These are phyloP conservation scores for Zoysia matrella DNA, from an alignment of 202 grass and related monocot species.

Conservation along the genomic window DNA sequence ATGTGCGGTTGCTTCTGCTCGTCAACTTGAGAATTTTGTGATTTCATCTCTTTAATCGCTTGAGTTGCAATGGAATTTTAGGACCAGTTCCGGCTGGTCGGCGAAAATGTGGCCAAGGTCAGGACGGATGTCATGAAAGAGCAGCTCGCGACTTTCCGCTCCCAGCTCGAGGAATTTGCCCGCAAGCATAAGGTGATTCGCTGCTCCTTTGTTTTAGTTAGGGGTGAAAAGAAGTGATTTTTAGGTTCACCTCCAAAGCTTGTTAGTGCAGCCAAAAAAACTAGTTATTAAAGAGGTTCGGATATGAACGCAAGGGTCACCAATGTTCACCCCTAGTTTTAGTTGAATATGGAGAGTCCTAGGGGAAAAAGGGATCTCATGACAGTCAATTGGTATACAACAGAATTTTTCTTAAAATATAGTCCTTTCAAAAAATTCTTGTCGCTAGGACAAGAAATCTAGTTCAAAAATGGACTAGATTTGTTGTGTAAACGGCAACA, in stretches of 20 bases:
- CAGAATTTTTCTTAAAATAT: neutral
- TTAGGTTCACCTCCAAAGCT: too few species aligned
- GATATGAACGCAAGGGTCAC: too few species aligned
- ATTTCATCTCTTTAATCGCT: neutral
- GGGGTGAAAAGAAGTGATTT: too few species aligned
- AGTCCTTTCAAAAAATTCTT: neutral
- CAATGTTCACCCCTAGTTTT: too few species aligned
- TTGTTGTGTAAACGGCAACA: too few species aligned
- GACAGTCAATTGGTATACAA: neutral
- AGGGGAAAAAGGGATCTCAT: neutral
- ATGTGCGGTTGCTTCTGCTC: conserved; percentile 1
- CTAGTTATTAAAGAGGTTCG: too few species aligned
- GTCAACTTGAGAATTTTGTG: neutral
- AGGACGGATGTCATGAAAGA: conserved; percentile 95
- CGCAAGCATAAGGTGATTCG: conserved; percentile 83
- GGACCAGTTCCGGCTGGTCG: conserved; percentile 82
- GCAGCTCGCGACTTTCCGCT: conserved; percentile 80
- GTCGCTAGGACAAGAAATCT: too few species aligned
- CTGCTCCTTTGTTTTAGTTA: neutral
- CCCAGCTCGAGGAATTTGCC: conserved; percentile 91
- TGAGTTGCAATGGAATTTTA: conserved; percentile 25
- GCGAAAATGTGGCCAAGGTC: conserved; percentile 92
- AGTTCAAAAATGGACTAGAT: too few species aligned
- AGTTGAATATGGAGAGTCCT: neutral
- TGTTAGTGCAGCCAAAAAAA: too few species aligned